A percentile compares a stretch with the other conserved stretches of the same genome.
These are phyloP conservation scores for Leccinum olivaceopallidum DNA, from an alignment of 768 basidiomycete genomes.

Conservation along the genomic window DNA sequence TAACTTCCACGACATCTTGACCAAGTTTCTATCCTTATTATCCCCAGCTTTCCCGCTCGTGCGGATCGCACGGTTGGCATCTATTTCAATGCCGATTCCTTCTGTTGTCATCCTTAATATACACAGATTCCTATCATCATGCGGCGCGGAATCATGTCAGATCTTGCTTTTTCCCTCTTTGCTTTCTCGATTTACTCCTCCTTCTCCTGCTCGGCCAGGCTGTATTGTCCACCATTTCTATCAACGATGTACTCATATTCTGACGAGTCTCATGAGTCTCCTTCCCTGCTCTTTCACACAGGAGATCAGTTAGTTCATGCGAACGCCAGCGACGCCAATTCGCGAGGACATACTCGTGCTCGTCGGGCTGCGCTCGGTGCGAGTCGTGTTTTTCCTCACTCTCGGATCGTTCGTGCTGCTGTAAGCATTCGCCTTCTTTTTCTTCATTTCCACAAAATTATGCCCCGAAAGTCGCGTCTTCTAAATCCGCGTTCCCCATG, in stretches of 20 bases:
- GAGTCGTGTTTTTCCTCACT: constrained; percentile 3
- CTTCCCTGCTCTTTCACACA: not conserved
- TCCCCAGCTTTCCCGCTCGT: constrained; percentile 20
- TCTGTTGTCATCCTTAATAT: constrained; percentile 3
- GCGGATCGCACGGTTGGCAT: constrained; percentile 12
- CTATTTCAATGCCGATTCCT: constrained; percentile 7
- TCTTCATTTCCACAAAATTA: not conserved
- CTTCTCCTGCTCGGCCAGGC: constrained; percentile 27
- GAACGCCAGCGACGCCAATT: not conserved
- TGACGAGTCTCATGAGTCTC: not conserved
- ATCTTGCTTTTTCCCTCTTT: constrained; percentile 13
- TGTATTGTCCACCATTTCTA: constrained; percentile 12
- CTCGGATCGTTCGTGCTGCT: not conserved
- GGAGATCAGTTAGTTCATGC: not conserved
- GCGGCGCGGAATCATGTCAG: constrained; percentile 3
- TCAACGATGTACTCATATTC: constrained; percentile 16
- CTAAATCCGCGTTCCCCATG: not conserved
- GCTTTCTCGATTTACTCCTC: constrained; percentile 1
- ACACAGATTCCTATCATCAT: constrained; percentile 6
- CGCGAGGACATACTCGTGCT: not conserved
- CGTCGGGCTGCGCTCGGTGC: constrained; percentile 1
- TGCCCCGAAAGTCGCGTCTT: not conserved
- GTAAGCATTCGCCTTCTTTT: not conserved
- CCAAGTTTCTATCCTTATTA: constrained; percentile 31
- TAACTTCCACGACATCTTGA: constrained; percentile 16